Evolutionary conservation across 2,329 filamentous ascomycete genomes (phyloP).

Genomic region (Apiospora malaysiana): DNA sequence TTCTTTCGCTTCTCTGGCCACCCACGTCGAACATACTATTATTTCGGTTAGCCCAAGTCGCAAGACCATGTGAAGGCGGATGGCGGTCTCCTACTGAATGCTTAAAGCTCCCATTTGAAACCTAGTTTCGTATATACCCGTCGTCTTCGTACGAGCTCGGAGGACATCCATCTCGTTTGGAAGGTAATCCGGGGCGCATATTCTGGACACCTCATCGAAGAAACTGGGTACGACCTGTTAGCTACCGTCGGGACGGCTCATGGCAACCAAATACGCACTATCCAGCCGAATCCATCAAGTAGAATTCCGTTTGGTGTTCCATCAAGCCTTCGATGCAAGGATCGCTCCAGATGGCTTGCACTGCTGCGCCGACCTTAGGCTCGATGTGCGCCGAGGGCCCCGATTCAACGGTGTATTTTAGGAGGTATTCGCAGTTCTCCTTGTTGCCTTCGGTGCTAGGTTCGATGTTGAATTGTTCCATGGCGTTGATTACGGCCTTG

Average conservation of each 20-base stretch:
- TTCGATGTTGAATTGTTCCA: constrained; percentile 89
- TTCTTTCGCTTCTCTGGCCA: constrained; percentile 93
- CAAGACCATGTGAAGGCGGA: neutral
- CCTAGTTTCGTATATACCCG: constrained; percentile 97
- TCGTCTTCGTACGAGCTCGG: constrained; percentile 95
- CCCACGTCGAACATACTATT: constrained; percentile 98
- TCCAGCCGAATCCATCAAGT: constrained; percentile 98
- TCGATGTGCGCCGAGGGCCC: constrained; percentile 88
- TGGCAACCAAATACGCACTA: constrained; percentile 69
- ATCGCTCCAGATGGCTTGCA: constrained; percentile 89
- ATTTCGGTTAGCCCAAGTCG: neutral
- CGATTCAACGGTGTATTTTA: constrained; percentile 88
- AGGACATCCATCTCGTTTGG: constrained; percentile 95
- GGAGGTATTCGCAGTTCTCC: constrained; percentile 78
- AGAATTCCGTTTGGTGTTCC: constrained; percentile 97
- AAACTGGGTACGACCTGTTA: constrained; percentile 65
- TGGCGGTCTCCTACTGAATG: constrained; percentile 78
- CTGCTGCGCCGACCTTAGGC: constrained; percentile 78
- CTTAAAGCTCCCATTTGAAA: constrained; percentile 99
- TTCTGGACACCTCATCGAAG: constrained; percentile 89
- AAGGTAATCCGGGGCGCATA: constrained; percentile 83
- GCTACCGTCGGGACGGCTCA: neutral
- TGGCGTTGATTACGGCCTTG: constrained; percentile 88
- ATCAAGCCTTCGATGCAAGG: constrained; percentile 81
- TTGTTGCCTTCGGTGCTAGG: constrained; percentile 74